Conservation (phyloP, 495 filamentous ascomycete species). For the Neurospora discreta region DNA sequence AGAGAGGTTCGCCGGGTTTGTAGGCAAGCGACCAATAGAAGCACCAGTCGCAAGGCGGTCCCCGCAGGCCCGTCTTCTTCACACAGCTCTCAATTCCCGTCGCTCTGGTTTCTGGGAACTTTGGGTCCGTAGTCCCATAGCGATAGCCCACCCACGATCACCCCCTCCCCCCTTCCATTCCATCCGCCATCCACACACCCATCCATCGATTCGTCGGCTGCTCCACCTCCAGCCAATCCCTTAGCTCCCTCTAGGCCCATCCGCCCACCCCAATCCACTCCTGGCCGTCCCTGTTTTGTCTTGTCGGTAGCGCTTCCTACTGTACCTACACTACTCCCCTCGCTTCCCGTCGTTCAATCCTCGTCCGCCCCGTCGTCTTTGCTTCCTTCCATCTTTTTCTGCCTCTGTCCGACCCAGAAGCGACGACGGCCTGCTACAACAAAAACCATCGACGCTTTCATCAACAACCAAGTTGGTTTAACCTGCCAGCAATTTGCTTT, state of each 20-base stretch:
- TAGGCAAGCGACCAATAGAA: slow-evolving; percentile 13
- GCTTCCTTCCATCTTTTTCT: background rate
- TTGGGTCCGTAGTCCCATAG: slow-evolving; percentile 8
- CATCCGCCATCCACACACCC: background rate
- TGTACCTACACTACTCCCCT: too few species aligned
- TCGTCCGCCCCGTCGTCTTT: background rate
- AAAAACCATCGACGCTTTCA: background rate
- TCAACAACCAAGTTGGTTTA: too few species aligned
- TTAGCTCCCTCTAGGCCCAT: background rate
- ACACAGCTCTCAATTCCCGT: slow-evolving; percentile 13
- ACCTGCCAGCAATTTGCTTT: background rate
- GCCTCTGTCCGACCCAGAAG: background rate
- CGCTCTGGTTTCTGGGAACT: slow-evolving; percentile 24
- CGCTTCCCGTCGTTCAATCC: background rate
- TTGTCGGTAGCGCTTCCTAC: background rate
- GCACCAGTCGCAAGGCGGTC: slow-evolving; percentile 10
- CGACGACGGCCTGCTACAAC: background rate
- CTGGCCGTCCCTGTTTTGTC: background rate
- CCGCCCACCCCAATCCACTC: background rate
- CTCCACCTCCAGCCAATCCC: background rate
- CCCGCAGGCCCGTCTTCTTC: slow-evolving; percentile 7
- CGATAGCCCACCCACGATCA: background rate
- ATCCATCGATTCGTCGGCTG: background rate
- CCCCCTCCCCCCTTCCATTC: background rate
- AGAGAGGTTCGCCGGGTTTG: background rate